Conservation (phyloP, 306 rosid species). For the Quercus parvula region DNA sequence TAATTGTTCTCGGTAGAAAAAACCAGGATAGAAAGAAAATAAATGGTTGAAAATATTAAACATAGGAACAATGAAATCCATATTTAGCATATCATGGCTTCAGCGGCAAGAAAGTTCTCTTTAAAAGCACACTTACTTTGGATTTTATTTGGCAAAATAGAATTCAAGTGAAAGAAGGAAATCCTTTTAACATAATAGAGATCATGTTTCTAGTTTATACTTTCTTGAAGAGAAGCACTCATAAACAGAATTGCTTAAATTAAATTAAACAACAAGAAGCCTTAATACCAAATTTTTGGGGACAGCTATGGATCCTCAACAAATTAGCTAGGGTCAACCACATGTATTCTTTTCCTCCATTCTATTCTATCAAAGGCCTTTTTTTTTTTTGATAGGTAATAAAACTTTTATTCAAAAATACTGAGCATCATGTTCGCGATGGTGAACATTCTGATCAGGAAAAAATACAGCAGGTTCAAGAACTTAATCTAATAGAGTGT, state of each 20-base stretch:
- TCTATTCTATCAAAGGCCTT: too few relatives aligned
- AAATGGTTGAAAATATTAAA: background rate
- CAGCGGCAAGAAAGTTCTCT: background rate
- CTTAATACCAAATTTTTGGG: too few relatives aligned
- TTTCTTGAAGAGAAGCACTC: background rate
- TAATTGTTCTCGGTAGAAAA: constrained; percentile 26
- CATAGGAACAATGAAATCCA: background rate
- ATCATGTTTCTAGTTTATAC: background rate
- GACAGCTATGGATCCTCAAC: too few relatives aligned
- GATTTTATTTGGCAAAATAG: background rate
- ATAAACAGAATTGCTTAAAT: background rate
- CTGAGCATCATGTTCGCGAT: too few relatives aligned
- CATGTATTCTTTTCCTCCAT: too few relatives aligned
- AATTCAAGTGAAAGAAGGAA: background rate
- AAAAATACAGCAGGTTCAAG: too few relatives aligned
- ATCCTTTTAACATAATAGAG: background rate
- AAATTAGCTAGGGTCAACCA: too few relatives aligned
- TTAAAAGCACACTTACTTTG: background rate
- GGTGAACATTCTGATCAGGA: too few relatives aligned
- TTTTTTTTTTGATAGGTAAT: too few relatives aligned
- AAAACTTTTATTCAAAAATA: too few relatives aligned
- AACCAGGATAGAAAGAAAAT: constrained; percentile 21
- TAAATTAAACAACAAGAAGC: background rate
- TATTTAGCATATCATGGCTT: background rate
- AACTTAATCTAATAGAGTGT: too few relatives aligned